A percentile compares a stretch with the other conserved stretches of the same genome.
phyloP scores from a whole-genome alignment of 371 early-diverging fungal genomes.

The Rhizopus stolonifer region DNA sequence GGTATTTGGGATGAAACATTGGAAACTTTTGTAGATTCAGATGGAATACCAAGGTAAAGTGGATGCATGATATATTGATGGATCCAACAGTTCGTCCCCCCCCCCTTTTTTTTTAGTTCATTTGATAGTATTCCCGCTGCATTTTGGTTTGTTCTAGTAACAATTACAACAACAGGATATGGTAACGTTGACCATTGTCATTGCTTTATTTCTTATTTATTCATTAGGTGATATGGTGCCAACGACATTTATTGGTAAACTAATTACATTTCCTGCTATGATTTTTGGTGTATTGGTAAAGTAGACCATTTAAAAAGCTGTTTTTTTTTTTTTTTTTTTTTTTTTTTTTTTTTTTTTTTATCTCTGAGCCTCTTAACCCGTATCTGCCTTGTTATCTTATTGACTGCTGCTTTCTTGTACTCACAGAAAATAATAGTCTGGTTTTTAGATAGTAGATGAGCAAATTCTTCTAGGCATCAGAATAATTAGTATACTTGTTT shows the following conservation, averaged over 20 bases:
- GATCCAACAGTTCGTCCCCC: too few species aligned
- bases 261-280: conserved; percentile 85
- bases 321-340: too few species aligned
- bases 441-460: too few species aligned
- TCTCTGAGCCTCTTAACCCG: too few species aligned
- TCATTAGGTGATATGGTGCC: conserved; percentile 75
- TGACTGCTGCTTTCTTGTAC: too few species aligned
- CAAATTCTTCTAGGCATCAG: too few species aligned
- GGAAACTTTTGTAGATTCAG: conserved; percentile 64
- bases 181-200: conserved; percentile 43
- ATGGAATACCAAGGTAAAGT: conserved; percentile 59
- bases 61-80: too few species aligned
- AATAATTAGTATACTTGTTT: too few species aligned
- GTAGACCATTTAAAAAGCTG: too few species aligned
- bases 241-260: conserved; percentile 78
- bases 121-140: conserved; percentile 86
- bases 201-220: neutral
- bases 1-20: conserved; percentile 78
- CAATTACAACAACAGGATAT: conserved; percentile 86
- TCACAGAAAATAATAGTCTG: too few species aligned
- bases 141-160: conserved; percentile 82
- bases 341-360: too few species aligned
- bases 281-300: conserved; percentile 76
- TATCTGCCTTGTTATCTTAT: too few species aligned
- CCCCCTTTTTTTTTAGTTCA: conserved; percentile 36